Evolutionary conservation across 1,284 basidiomycete genomes (phyloP).

Genomic region (Heterobasidion irregulare): DNA sequence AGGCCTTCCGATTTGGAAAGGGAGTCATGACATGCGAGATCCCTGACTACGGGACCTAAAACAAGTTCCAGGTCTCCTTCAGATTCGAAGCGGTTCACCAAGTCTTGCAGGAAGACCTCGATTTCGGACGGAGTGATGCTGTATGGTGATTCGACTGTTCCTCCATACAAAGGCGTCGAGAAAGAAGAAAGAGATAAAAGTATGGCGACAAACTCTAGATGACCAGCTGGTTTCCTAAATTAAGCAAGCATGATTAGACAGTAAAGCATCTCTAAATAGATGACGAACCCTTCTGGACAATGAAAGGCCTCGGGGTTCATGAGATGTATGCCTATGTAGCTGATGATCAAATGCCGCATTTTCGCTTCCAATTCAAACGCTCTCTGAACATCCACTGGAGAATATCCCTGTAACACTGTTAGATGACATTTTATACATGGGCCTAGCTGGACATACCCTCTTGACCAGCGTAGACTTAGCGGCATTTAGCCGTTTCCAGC

Average conservation of each 20-base stretch:
- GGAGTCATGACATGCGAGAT: slow-evolving; percentile 53
- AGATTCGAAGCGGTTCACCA: slow-evolving; percentile 58
- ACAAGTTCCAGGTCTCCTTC: slow-evolving; percentile 32
- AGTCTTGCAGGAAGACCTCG: slow-evolving; percentile 64
- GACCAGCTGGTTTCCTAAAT: slow-evolving; percentile 60
- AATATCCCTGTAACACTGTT: slow-evolving; percentile 38
- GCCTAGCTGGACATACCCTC: slow-evolving; percentile 35
- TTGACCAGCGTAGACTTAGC: slow-evolving; percentile 49
- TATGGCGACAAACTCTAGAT: slow-evolving; percentile 68
- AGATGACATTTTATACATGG: background rate
- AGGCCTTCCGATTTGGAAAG: slow-evolving; percentile 59
- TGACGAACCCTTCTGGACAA: slow-evolving; percentile 64
- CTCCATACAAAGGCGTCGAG: slow-evolving; percentile 52
- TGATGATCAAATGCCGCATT: slow-evolving; percentile 74
- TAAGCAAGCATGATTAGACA: slow-evolving; percentile 7
- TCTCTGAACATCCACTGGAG: slow-evolving; percentile 51
- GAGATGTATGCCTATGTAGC: slow-evolving; percentile 84
- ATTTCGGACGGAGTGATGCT: slow-evolving; percentile 46
- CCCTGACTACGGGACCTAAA: slow-evolving; percentile 44
- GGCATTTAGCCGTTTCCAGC: slow-evolving; percentile 80
- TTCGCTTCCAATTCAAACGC: slow-evolving; percentile 64
- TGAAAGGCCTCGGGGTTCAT: slow-evolving; percentile 95
- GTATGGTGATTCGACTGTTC: slow-evolving; percentile 30
- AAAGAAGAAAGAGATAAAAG: slow-evolving; percentile 65
- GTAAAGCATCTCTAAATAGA: background rate